Evolutionary conservation across 2,329 filamentous ascomycete species (phyloP).

Genomic region (Helminthosporium solani): DNA sequence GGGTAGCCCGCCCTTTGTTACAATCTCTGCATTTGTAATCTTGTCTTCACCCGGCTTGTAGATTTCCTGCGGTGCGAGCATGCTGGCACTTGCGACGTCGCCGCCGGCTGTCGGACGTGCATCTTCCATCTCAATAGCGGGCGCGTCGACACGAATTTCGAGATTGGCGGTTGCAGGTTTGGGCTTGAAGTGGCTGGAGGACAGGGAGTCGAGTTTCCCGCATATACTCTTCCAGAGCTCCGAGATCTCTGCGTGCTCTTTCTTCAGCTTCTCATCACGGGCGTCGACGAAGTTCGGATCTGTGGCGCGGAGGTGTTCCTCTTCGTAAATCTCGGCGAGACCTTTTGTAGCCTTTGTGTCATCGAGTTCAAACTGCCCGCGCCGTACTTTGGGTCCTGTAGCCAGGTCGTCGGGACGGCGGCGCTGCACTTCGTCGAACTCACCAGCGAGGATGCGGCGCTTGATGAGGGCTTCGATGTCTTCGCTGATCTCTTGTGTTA

Average conservation of each 20-base stretch:
- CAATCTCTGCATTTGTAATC: constrained; percentile 64
- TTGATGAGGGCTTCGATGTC: constrained; percentile 94
- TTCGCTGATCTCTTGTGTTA: constrained; percentile 87
- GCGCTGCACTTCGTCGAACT: constrained; percentile 89
- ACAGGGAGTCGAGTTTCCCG: constrained; percentile 80
- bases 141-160: constrained; percentile 84
- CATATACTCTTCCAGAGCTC: constrained; percentile 79
- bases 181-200: constrained; percentile 93
- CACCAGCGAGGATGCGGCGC: constrained; percentile 80
- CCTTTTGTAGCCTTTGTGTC: constrained; percentile 85
- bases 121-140: constrained; percentile 93
- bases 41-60: constrained; percentile 76
- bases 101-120: constrained; percentile 81
- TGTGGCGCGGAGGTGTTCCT: constrained; percentile 76
- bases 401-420: constrained; percentile 74
- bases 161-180: constrained; percentile 79
- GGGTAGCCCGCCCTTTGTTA: constrained; percentile 74
- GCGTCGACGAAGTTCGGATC: constrained; percentile 81
- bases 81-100: constrained; percentile 66
- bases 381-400: constrained; percentile 60
- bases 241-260: constrained; percentile 81
- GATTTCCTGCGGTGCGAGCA: constrained; percentile 90
- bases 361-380: constrained; percentile 77
- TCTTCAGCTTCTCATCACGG: constrained; percentile 76
- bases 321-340: constrained; percentile 90